These are phyloP conservation scores for Fragosphaeria purpurea DNA, from an alignment of 2,329 filamentous ascomycete genomes.

Conservation along the genomic window DNA sequence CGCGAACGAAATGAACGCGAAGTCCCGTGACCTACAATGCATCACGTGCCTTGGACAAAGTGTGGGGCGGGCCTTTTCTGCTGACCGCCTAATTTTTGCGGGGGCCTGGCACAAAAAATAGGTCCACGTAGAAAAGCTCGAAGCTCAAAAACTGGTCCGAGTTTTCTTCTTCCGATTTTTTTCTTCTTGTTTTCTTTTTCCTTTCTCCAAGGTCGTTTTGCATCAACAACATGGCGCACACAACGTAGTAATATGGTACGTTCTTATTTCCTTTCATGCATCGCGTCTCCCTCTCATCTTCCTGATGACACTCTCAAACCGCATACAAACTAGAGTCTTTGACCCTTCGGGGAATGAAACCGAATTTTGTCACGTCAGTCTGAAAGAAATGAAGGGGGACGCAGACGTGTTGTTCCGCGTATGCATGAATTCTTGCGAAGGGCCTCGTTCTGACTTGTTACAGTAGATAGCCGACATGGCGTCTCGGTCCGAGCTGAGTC, in stretches of 20 bases:
- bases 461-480: too few species aligned
- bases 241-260: too few species aligned
- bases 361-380: constrained; percentile 82
- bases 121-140: constrained; percentile 5
- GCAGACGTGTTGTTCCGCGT: too few species aligned
- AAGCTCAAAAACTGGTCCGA: constrained; percentile 13
- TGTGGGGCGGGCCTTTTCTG: background rate
- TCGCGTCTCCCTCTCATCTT: constrained; percentile 20
- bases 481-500: too few species aligned
- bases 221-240: too few species aligned
- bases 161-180: constrained; percentile 11
- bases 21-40: constrained; percentile 18
- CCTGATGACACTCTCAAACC: constrained; percentile 78
- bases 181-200: background rate
- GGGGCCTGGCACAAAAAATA: constrained; percentile 2
- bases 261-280: background rate
- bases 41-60: background rate
- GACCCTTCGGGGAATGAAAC: constrained; percentile 75
- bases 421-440: too few species aligned
- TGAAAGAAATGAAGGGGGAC: constrained; percentile 40
- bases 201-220: background rate
- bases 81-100: constrained; percentile 13
- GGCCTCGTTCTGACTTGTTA: background rate
- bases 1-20: constrained; percentile 19
- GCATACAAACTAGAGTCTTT: constrained; percentile 99